These are phyloP conservation scores for Effrenium voratum DNA, from an alignment of 73 alveolate species.

Conservation along the genomic window DNA sequence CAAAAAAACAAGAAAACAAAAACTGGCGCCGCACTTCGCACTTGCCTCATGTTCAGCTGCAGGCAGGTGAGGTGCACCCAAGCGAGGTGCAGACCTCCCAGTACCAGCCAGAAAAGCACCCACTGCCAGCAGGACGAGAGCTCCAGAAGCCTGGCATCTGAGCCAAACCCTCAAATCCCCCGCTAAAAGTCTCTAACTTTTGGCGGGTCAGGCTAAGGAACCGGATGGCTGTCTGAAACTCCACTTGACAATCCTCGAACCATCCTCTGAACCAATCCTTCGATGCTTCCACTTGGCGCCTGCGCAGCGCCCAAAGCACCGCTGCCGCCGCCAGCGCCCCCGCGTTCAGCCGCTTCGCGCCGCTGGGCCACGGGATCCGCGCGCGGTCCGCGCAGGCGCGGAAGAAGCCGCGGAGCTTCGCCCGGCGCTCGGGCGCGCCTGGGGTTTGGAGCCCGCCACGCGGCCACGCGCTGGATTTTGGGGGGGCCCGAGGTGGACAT, in stretches of 20 bases:
- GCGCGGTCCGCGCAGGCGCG: not conserved
- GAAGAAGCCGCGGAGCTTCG: slow-evolving; percentile 14
- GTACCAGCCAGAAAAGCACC: not conserved
- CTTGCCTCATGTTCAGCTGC: not conserved
- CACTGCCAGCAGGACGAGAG: not conserved
- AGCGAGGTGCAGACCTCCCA: not conserved
- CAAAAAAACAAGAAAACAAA: no score
- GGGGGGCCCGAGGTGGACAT: no score
- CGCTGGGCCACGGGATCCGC: slow-evolving; percentile 56
- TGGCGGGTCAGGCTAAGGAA: not conserved
- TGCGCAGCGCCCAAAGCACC: not conserved
- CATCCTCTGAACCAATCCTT: not conserved
- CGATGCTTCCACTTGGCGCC: not conserved
- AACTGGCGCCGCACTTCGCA: not conserved
- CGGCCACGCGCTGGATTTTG: no score
- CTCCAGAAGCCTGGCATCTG: slow-evolving; percentile 1
- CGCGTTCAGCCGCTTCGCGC: not conserved
- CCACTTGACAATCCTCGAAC: not conserved
- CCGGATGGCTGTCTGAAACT: not conserved
- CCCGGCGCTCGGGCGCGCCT: not conserved
- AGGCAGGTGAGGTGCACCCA: not conserved
- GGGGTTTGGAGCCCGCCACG: no score
- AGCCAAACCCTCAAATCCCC: not conserved
- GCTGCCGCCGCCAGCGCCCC: slow-evolving; percentile 18
- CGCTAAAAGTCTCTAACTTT: not conserved